Base-by-base conservation (phyloP, 768 basidiomycete genomes). In the Asterophora parasitica region DNA sequence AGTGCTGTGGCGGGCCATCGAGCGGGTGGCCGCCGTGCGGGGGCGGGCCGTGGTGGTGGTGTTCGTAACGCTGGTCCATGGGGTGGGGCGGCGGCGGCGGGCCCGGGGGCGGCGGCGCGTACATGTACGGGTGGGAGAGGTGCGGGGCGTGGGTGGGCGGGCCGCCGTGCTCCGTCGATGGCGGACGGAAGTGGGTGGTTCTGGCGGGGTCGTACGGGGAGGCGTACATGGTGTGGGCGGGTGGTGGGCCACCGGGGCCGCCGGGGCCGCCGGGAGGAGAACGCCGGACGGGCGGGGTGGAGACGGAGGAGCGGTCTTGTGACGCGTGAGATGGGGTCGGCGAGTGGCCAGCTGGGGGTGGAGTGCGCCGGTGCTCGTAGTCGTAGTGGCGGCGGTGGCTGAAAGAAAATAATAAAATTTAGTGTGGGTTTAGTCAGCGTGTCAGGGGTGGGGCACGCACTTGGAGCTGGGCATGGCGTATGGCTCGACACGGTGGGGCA, bases 271-370 rank as follows among this genome's bases (percentile, higher is more conserved):
- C 65, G 51, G 61, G 70, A 43, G 61, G 66, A 52, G 70, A 67
- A 52, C 71, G 65, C 56, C 77, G 69, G 45, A 75, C 58, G 51
- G 79, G 78, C 6, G 84, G 80, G 1, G 81, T 79, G n/a, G 74
- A 74, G 37, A 78, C 74, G 28, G 78, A 75, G 37, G 78, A 77
- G 58, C 79, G 76, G 68, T 82, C 81, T 30, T 77, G 67, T 0
- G 80, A 80, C 36, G 79, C 78, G 30, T 76, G 72, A 8, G 79
- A 82, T 30, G 78, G 67, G 5, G 81, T 77, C 33, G 83, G 81
- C 0, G 83, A 85, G 58, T 79, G 77, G 19, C 79, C 28, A 71
- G 79, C 45, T 7, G 66, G 61, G 26, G 67, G 63, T 16, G 66
- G 58, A 9, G 62, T 57, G n/a, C 61, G 74, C 54, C 48, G 37